phyloP scores from a whole-genome alignment of 192 early-diverging fungal species.

The Lunasporangiospora selenospora region DNA sequence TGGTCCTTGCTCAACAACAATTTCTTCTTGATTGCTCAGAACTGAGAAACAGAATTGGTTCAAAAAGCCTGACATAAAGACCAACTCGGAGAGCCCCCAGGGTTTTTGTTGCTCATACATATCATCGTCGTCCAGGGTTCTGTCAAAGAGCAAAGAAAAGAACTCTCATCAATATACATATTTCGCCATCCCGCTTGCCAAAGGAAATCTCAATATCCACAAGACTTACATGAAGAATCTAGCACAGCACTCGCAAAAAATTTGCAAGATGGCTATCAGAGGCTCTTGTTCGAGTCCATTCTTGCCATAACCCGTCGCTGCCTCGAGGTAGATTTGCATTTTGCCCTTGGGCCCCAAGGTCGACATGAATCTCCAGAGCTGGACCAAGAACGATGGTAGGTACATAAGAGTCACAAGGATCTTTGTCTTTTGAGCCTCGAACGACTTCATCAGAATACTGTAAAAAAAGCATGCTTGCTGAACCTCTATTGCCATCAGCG shows the following conservation, averaged over 20 bases:
- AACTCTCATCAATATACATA: background rate
- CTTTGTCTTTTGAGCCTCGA: conserved; percentile 50
- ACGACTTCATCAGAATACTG: conserved; percentile 34
- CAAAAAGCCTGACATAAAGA: conserved; percentile 60
- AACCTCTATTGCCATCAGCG: conserved; percentile 52
- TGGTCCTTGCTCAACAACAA: background rate
- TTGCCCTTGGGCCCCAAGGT: conserved; percentile 61
- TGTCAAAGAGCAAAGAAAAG: conserved; percentile 12
- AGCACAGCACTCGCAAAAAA: conserved; percentile 68
- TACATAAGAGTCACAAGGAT: conserved; percentile 63
- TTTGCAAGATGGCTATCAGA: conserved; percentile 59
- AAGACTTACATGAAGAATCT: conserved; percentile 66
- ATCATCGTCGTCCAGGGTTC: conserved; percentile 68
- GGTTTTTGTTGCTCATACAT: conserved; percentile 67
- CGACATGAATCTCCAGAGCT: conserved; percentile 65
- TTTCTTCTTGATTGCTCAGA: conserved; percentile 42
- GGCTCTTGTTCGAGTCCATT: conserved; percentile 60
- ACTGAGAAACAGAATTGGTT: conserved; percentile 71
- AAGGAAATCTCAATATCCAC: too few species aligned
- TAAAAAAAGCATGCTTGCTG: conserved; percentile 54
- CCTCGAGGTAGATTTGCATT: conserved; percentile 63
- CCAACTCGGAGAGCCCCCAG: conserved; percentile 57
- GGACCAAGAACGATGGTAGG: conserved; percentile 54
- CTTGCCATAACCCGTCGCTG: conserved; percentile 48
- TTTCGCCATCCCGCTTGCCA: background rate